Base-by-base conservation (phyloP, 1,284 basidiomycete genomes). In the Cryptococcus sp. region DNA sequence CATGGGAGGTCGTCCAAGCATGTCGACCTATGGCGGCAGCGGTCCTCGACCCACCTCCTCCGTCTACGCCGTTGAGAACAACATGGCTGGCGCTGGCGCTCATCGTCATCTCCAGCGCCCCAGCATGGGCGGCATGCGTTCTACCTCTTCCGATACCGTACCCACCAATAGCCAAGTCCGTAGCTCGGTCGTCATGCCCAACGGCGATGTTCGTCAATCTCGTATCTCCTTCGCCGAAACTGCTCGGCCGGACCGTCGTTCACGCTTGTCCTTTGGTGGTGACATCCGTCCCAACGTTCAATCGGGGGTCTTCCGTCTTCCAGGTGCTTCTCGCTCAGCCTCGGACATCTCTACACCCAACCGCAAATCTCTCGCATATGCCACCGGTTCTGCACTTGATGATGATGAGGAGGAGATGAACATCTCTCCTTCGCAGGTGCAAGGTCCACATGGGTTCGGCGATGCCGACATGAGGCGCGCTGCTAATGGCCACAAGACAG, bases 241-340 rank as follows among this genome's bases (percentile, higher is more conserved):
- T 52, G 52, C 65, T 27, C 70, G 73, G 50, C 83, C 77, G 17
- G 81, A 82, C 22, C 81, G 84, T 23, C 71, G 81, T 30, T 86
- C 85, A 2, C 80, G 85, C n/a, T 81, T 90, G 10, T 90, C 88
- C 0, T 89, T 91, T 66, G 88, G 88, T 5, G 81, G 83, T n/a
- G 85, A 86, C 57, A 64, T 77, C 42, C 75, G 79, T 43, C 71
- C 75, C 7, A 64, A 64, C 50, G 60, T 75, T 35, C 40, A 58
- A 48, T 40, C 58, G n/a, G 52, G 55, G 27, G 46, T 64, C 54
- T 64, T 68, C 54, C 54, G 64, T 38, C 61, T 72, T 50, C 86
- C 86, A 3, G 86, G 84, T 13, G 75, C 60, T 47, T 66, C 66
- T 38, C 57, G 57, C 50, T 72, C 71, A n/a, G 62, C 70, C 25